These are phyloP conservation scores for Hypomyces perniciosus DNA, from an alignment of 2,329 filamentous ascomycete genomes.

Conservation along the genomic window DNA sequence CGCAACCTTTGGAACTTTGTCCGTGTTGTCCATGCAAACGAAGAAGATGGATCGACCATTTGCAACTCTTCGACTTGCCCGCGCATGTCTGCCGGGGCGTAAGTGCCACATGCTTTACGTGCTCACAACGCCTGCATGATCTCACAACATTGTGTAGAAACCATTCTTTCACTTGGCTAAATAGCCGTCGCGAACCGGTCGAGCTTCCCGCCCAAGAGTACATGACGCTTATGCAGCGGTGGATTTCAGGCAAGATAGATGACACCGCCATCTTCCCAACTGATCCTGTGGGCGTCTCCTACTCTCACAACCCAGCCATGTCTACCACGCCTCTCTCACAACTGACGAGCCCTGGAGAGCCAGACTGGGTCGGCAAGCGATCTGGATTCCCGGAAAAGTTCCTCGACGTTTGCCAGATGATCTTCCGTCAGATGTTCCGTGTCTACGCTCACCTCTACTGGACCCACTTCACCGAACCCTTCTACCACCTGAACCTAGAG, in stretches of 20 bases:
- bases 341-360: constrained; percentile 54
- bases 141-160: constrained; percentile 44
- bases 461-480: constrained; percentile 81
- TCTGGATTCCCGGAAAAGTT: constrained; percentile 91
- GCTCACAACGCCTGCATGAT: background rate
- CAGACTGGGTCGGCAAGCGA: constrained; percentile 81
- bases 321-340: constrained; percentile 55
- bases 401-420: constrained; percentile 81
- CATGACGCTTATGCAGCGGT: constrained; percentile 92
- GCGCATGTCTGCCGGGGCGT: constrained; percentile 91
- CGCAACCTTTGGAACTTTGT: constrained; percentile 85
- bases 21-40: constrained; percentile 78
- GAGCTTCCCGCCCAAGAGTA: constrained; percentile 91
- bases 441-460: constrained; percentile 98
- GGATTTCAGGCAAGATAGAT: constrained; percentile 94
- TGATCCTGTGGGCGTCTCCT: constrained; percentile 65
- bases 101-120: constrained; percentile 38
- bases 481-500: constrained; percentile 75
- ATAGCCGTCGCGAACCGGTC: constrained; percentile 78
- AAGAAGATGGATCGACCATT: constrained; percentile 68
- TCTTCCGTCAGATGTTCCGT: constrained; percentile 97
- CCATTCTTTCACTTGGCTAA: constrained; percentile 94
- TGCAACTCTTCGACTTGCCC: constrained; percentile 83
- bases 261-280: constrained; percentile 88
- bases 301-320: constrained; percentile 55